phyloP scores from a whole-genome alignment of 2,329 filamentous ascomycete species.

The Colletotrichum costaricense region DNA sequence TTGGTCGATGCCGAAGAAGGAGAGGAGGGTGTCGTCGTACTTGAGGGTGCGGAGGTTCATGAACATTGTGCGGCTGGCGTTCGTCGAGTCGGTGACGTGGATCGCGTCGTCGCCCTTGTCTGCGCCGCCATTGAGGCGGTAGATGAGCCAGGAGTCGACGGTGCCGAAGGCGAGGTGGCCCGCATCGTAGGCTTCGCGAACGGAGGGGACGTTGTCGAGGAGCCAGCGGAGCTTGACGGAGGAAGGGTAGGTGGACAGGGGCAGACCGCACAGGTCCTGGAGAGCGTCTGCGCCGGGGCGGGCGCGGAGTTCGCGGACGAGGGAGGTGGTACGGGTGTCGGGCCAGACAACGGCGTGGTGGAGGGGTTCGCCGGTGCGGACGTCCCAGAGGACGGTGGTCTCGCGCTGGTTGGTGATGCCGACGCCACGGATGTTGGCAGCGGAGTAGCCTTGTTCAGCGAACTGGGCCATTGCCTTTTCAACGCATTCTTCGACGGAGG shows the following conservation, averaged over 20 bases:
- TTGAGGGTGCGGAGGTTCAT: conserved; percentile 86
- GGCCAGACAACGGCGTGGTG: conserved; percentile 92
- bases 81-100: conserved; percentile 87
- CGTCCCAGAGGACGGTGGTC: conserved; percentile 88
- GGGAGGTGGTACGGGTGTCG: conserved; percentile 78
- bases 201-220: conserved; percentile 75
- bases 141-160: conserved; percentile 89
- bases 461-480: conserved; percentile 80
- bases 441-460: conserved; percentile 73
- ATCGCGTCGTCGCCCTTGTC: conserved; percentile 66
- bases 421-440: conserved; percentile 78
- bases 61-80: conserved; percentile 93
- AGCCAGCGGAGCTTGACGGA: conserved; percentile 89
- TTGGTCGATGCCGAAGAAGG: conserved; percentile 80
- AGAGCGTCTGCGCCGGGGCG: conserved; percentile 76
- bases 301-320: conserved; percentile 82
- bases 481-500: conserved; percentile 83
- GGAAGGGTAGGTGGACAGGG: conserved; percentile 89
- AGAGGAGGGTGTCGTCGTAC: conserved; percentile 81
- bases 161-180: conserved; percentile 85
- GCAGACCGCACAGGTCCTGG: conserved; percentile 79
- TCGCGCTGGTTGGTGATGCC: conserved; percentile 94
- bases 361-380: conserved; percentile 80
- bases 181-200: conserved; percentile 80
- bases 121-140: conserved; percentile 81